These are phyloP conservation scores for Tylopilus sp. DNA, from an alignment of 768 basidiomycete species.

Conservation along the genomic window DNA sequence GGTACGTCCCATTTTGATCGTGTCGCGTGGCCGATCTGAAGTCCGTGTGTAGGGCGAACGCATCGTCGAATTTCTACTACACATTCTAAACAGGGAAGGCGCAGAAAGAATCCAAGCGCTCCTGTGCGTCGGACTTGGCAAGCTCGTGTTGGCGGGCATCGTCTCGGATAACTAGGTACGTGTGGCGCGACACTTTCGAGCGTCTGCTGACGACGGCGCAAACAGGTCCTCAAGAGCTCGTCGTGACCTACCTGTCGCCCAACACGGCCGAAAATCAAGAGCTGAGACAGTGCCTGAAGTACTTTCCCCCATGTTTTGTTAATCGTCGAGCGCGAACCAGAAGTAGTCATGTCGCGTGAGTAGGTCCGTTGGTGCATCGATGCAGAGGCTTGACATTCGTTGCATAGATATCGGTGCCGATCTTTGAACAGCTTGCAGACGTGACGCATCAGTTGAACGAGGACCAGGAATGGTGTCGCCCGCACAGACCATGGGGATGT, in stretches of 20 bases:
- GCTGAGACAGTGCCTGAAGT: slow-evolving; percentile 79
- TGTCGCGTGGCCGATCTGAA: not conserved
- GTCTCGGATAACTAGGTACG: slow-evolving; percentile 68
- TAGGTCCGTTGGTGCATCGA: slow-evolving; percentile 65
- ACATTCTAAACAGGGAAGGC: slow-evolving; percentile 49
- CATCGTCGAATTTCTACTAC: slow-evolving; percentile 65
- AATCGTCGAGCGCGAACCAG: slow-evolving; percentile 73
- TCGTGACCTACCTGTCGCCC: slow-evolving; percentile 71
- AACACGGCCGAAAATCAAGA: slow-evolving; percentile 78
- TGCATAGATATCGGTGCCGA: slow-evolving; percentile 63
- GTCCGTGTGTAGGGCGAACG: slow-evolving; percentile 40
- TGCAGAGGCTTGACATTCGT: not conserved
- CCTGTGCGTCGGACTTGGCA: slow-evolving; percentile 77
- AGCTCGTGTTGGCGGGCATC: slow-evolving; percentile 77
- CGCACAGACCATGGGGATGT: slow-evolving; percentile 70
- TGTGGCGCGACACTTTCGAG: not conserved
- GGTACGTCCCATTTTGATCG: slow-evolving; percentile 20
- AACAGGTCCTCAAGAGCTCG: slow-evolving; percentile 48
- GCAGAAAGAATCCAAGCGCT: slow-evolving; percentile 67
- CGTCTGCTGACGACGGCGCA: too few relatives aligned
- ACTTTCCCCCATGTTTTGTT: slow-evolving; percentile 87
- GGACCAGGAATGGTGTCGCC: slow-evolving; percentile 72
- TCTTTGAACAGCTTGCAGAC: slow-evolving; percentile 58
- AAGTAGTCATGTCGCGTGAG: too few relatives aligned
- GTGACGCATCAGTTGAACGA: slow-evolving; percentile 65